Conservation (phyloP, 2,329 filamentous ascomycete species). For the Ophiocordyceps camponoti-saundersi region DNA sequence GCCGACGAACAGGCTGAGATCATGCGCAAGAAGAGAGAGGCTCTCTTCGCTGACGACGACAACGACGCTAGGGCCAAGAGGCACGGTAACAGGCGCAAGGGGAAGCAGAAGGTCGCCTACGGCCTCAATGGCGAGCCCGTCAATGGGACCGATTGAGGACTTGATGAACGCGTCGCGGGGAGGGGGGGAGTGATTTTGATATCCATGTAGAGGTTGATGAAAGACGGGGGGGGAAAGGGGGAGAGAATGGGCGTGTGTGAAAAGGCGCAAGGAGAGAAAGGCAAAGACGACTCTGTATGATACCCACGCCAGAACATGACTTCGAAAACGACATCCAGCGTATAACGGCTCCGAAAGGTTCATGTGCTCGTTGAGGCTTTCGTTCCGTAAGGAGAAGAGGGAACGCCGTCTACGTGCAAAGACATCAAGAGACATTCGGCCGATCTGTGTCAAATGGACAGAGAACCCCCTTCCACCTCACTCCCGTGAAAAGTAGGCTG, state of each 20-base stretch:
- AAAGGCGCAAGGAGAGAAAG: not conserved
- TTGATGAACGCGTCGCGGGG: too few species aligned
- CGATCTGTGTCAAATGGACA: not conserved
- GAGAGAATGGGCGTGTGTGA: not conserved
- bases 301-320: not conserved
- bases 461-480: not conserved
- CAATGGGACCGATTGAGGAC: slow-evolving; percentile 3
- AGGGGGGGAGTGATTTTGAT: too few species aligned
- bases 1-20: slow-evolving; percentile 30
- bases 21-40: slow-evolving; percentile 29
- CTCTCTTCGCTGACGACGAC: slow-evolving; percentile 27
- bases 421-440: not conserved
- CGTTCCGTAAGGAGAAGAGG: not conserved
- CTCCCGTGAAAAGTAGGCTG: not conserved
- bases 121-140: slow-evolving; percentile 21
- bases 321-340: too few species aligned
- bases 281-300: not conserved
- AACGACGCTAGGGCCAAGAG: slow-evolving; percentile 15
- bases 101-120: slow-evolving; percentile 15
- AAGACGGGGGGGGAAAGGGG: not conserved
- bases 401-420: not conserved
- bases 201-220: not conserved
- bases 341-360: too few species aligned
- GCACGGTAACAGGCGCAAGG: slow-evolving; percentile 12
- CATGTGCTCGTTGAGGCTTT: not conserved